These are phyloP conservation scores for Acorus gramineus DNA, from an alignment of 106 monocot species.

Conservation along the genomic window DNA sequence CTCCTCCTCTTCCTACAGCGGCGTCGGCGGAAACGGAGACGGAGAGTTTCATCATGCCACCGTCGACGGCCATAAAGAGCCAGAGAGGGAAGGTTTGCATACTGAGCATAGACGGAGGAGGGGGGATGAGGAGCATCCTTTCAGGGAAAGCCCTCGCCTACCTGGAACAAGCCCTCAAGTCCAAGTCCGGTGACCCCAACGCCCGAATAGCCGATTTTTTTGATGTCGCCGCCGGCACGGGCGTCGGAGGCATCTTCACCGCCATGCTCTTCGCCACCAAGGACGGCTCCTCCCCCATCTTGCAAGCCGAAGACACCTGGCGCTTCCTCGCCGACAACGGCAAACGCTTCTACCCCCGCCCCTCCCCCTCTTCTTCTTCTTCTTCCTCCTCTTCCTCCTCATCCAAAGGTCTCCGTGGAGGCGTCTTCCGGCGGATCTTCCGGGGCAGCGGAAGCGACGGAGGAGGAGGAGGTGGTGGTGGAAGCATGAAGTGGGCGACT, in stretches of 20 bases:
- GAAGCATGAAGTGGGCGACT: slow-evolving; percentile 2
- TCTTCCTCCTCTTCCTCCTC: slow-evolving; percentile 1
- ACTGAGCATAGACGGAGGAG: slow-evolving; percentile 60
- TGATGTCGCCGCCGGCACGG: slow-evolving; percentile 62
- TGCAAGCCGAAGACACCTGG: slow-evolving; percentile 41
- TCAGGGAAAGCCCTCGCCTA: slow-evolving; percentile 44
- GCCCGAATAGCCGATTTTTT: slow-evolving; percentile 53
- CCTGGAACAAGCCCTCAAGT: slow-evolving; percentile 32
- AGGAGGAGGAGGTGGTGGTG: not conserved
- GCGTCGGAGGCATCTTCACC: slow-evolving; percentile 56
- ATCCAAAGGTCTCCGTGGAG: not conserved
- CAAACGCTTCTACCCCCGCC: slow-evolving; percentile 14
- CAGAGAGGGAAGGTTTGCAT: slow-evolving; percentile 64
- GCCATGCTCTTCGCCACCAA: slow-evolving; percentile 53
- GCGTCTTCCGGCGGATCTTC: slow-evolving; percentile 3
- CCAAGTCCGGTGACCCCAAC: slow-evolving; percentile 40
- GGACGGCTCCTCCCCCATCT: slow-evolving; percentile 17
- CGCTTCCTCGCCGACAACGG: slow-evolving; percentile 45
- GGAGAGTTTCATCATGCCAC: not conserved
- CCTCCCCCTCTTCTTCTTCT: too few relatives aligned
- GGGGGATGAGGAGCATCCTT: slow-evolving; percentile 48
- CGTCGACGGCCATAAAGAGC: slow-evolving; percentile 12
- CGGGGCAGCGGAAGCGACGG: not conserved
- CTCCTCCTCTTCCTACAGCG: not conserved
- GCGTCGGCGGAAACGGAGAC: not conserved